Base-by-base conservation (phyloP, 768 basidiomycete genomes). In the Lactifluus subvellereus region DNA sequence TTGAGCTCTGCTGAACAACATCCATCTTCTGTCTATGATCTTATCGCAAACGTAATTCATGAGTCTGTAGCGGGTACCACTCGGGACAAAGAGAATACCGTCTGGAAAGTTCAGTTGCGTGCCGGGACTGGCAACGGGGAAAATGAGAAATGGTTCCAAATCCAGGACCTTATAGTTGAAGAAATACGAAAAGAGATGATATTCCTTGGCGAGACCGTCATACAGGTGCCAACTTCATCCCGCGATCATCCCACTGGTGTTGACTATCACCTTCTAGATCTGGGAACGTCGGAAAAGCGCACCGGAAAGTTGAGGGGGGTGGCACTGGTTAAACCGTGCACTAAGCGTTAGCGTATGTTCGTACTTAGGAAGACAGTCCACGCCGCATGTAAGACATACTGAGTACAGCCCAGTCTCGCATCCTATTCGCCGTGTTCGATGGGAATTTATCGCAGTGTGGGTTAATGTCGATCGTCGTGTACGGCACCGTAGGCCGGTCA, bases 161-260 rank as follows among this genome's bases (percentile, higher is more conserved):
- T 98, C 54, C 94, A 98, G 74, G 96, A 99, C 77, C 79, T 99
- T 61, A 90, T 95, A 64, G 95, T 99, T 10, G 89, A 94, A 72
- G 95, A 98, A 71, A 90, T 92, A n/a, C 80, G 94, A 62, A 93
- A 91, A 74, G 94, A 97, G 72, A 94, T 99, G 92, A 96, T 99
- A 58, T 94, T 97, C 73, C 78, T 99, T 40, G 96, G 95, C 32
- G 97, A 98, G 74, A 92, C 89, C n/a, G 88, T 96, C 37, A 77
- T 99, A 55, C 97, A 99, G 83, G 94, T 94, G 53, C 35, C 14
- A 53, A 16, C 16, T 20, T 61, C 33, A 42, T n/a, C 59, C 18
- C 65, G 32, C 27, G 35, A 22, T 62, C 48, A 60, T 61, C 65
- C 33, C 30, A 3, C 30, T 50, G n/a, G 38, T 18, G 14, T 61